These are phyloP conservation scores for Fusarium continuum DNA, from an alignment of 2,329 filamentous ascomycete genomes.

Conservation along the genomic window DNA sequence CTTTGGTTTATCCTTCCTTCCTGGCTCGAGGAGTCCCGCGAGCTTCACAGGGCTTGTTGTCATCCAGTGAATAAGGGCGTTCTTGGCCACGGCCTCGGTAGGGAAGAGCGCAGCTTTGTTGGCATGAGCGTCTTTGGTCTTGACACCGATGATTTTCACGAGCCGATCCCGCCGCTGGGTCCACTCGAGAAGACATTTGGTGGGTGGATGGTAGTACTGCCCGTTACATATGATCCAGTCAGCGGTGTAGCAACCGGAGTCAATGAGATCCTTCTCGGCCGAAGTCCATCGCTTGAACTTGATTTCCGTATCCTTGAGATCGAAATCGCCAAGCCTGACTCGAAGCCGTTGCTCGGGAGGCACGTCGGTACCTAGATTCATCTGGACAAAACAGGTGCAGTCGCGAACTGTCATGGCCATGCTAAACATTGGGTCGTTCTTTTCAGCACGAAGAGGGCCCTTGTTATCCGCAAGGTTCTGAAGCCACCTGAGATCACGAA, in stretches of 20 bases:
- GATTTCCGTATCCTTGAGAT: conserved; percentile 74
- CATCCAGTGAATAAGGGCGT: conserved; percentile 32
- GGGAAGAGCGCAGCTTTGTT: conserved; percentile 25
- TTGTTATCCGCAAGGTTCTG: conserved; percentile 56
- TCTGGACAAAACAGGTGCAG: conserved; percentile 77
- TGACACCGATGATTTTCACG: conserved; percentile 36
- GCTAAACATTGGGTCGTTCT: conserved; percentile 60
- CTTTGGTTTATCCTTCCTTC: conserved; percentile 37
- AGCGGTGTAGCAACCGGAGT: conserved; percentile 74
- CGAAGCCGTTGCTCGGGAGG: conserved; percentile 51
- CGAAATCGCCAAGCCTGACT: conserved; percentile 77
- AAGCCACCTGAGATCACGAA: conserved; percentile 48
- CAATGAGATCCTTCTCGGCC: conserved; percentile 69
- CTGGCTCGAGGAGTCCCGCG: conserved; percentile 38
- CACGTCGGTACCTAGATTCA: conserved; percentile 49
- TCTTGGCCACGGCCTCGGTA: conserved; percentile 19
- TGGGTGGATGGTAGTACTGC: conserved; percentile 49
- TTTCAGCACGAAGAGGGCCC: conserved; percentile 55
- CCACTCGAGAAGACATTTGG: conserved; percentile 49
- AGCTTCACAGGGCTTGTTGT: conserved; percentile 32
- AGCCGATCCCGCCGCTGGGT: conserved; percentile 28
- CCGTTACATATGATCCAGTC: conserved; percentile 50
- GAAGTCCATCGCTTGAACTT: conserved; percentile 76
- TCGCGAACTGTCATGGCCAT: conserved; percentile 84
- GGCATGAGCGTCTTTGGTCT: conserved; percentile 25